Percentiles rank a stretch among this genome's conserved stretches.
Conservation (phyloP, 768 basidiomycete genomes). For the Suillus occidentalis region DNA sequence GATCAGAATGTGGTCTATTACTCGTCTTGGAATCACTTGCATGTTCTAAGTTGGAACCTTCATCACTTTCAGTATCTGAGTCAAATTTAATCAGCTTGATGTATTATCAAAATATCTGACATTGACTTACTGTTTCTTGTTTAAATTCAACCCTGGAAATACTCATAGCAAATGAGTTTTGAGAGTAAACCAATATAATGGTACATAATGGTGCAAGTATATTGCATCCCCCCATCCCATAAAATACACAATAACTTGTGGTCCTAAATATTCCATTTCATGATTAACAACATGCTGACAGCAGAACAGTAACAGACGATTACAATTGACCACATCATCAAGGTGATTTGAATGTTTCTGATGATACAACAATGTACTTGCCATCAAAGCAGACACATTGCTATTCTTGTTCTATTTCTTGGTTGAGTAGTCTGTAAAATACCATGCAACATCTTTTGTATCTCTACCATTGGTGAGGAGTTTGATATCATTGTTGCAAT, state of each 20-base stretch:
- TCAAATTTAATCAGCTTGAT: too few species aligned
- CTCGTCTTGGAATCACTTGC: too few species aligned
- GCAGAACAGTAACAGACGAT: conserved; percentile 32
- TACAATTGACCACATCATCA: conserved; percentile 21
- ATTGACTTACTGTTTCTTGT: too few species aligned
- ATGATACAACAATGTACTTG: conserved; percentile 34
- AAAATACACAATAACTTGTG: conserved; percentile 40
- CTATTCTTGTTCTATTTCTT: conserved; percentile 32
- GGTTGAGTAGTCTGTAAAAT: conserved; percentile 33
- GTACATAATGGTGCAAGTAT: conserved; percentile 36
- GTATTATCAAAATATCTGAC: too few species aligned
- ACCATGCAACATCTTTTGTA: conserved; percentile 34
- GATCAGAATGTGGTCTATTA: too few species aligned
- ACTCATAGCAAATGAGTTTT: neutral
- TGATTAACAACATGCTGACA: conserved; percentile 33
- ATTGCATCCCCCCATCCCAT: conserved; percentile 45
- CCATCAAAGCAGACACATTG: conserved; percentile 39
- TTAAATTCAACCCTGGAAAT: too few species aligned
- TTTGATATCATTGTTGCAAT: conserved; percentile 45
- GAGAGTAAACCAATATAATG: conserved; percentile 36
- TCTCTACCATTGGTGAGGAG: conserved; percentile 36
- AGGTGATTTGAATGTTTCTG: conserved; percentile 8
- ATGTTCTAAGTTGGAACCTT: too few species aligned
- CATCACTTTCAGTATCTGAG: too few species aligned
- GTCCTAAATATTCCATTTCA: conserved; percentile 39